Base-by-base conservation (phyloP, 2,329 filamentous ascomycete species). In the Mariannaea sp. region DNA sequence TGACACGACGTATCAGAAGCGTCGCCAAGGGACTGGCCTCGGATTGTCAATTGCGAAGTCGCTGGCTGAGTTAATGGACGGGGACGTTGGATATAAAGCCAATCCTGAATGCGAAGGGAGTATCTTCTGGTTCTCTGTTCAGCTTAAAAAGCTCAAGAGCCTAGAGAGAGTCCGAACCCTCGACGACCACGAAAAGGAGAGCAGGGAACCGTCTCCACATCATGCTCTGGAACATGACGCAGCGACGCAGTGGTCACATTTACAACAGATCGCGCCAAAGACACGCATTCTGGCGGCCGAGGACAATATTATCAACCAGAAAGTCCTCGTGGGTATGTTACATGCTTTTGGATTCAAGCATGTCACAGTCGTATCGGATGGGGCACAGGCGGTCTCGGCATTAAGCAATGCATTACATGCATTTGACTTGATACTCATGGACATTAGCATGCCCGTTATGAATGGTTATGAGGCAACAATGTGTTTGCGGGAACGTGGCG, bases 41-140 rank as follows among this genome's bases (percentile, higher is more conserved):
- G 81, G 81, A 2, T 68, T 84, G 3, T 80, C 79, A 8, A 84
- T 84, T 30, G 82, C 79, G 57, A 83, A 82, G 61, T 80, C 76
- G 47, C 64, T 84, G 9, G 77, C 76, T 1, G 78, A 82, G 61
- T 71, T 83, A 19, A 83, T 84, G 80, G 79, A 78, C 17, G 83
- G 83, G 1, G 67, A 74, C 3, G 71, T 71, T 42, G 70, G 70
- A 13, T 70, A 68, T 57, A 67, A 67, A 20, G 70, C 73, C 0
- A 82, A 82, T 45, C 73, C 74, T 0, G 71, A 76, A 10, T 70
- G 71, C 3, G 66, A 65, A 1, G 80, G 80, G 7, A 82, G 79
- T 59, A 59, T 79, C 2, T 82, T 82, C 56, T 82, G 77, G 78
- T 77, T 83, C 53, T 78, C 75, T 0, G 73, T 73, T 2, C 71